Evolutionary conservation across 768 basidiomycete species (phyloP).

Genomic region (Russula brevipes): DNA sequence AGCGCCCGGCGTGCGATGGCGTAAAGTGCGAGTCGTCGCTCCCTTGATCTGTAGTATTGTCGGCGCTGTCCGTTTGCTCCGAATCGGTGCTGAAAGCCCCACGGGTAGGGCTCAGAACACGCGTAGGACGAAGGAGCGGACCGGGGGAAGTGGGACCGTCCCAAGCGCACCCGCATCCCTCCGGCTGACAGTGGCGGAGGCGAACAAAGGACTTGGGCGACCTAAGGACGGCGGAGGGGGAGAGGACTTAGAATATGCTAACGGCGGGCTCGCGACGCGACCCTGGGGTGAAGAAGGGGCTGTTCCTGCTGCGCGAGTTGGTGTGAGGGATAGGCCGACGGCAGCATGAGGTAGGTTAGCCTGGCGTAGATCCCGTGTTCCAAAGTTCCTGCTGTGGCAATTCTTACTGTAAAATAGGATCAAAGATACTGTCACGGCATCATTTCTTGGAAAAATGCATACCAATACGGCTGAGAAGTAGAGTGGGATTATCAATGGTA

Average conservation of each 20-base stretch:
- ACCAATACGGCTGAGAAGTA: slow-evolving; percentile 42
- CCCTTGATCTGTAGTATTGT: slow-evolving; percentile 25
- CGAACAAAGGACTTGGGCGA: slow-evolving; percentile 8
- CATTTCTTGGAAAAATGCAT: slow-evolving; percentile 16
- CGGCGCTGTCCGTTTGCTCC: slow-evolving; percentile 3
- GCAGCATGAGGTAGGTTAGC: slow-evolving; percentile 58
- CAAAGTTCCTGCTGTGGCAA: slow-evolving; percentile 77
- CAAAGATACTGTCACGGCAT: slow-evolving; percentile 3
- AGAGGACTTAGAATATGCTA: slow-evolving; percentile 24
- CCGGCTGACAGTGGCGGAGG: slow-evolving; percentile 26
- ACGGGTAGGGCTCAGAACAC: slow-evolving; percentile 37
- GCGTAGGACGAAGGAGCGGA: slow-evolving; percentile 40
- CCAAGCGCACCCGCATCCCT: slow-evolving; percentile 29
- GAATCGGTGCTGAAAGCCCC: slow-evolving; percentile 7
- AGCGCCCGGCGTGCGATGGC: slow-evolving; percentile 45
- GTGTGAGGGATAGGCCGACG: slow-evolving; percentile 33
- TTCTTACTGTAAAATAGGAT: slow-evolving; percentile 51
- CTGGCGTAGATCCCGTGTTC: slow-evolving; percentile 65
- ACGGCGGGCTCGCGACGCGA: slow-evolving; percentile 33
- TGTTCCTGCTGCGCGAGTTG: slow-evolving; percentile 14
- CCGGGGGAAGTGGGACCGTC: slow-evolving; percentile 23
- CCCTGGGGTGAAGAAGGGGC: slow-evolving; percentile 27
- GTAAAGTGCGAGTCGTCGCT: slow-evolving; percentile 31
- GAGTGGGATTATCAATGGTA: background rate
- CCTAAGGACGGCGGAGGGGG: slow-evolving; percentile 30